Base-by-base conservation (phyloP, 73 alveolate species). In the Paramecium sexaurelia region DNA sequence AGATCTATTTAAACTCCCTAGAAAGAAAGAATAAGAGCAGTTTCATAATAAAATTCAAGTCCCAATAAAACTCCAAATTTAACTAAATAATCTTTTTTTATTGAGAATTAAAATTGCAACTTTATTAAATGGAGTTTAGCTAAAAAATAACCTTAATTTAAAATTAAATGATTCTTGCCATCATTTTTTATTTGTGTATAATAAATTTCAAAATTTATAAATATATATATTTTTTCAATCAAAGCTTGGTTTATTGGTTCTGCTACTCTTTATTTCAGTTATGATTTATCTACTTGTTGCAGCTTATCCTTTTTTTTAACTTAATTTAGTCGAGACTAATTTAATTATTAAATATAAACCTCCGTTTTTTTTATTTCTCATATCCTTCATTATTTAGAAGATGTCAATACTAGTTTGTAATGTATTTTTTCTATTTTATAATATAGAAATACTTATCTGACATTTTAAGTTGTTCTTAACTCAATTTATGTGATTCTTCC, bases 401-500 rank as follows among this genome's bases (percentile, higher is more conserved):
- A 73, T 73, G 19, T 73, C 87, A 8, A 73, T 29, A 36, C 35
- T 73, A 6, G 32, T 29, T 33, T 27, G 19, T 11, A 36, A 73
- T 73, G 40, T 36, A 73, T 73, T 33, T 73, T 37, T 36, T 39
- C 57, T 73, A 19, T n/a, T 27, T 10, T 11, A 10, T 61, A 22
- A 15, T 13, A 9, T 19, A 20, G 7, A 11, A 36, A 27, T 73
- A 29, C 19, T 36, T 73, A 33, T 36, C 29, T 11, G 56, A 73
- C 10, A 15, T 3, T 39, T 22, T 73, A 5, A 19, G 17, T 27
- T 36, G 5, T 15, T 73, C 87, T 27, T 20, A 7, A 22, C 87
- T 73, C 7, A 73, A 13, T 39, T 73, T 73, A 36, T 73, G 87
- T 13, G 87, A 73, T n/a, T 73, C 87, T 39, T 73, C 87, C 9